A percentile compares a stretch with the other conserved stretches of the same genome.
These are phyloP conservation scores for Yamadazyma aaseri DNA, from an alignment of 1,139 yeast species.

Conservation along the genomic window DNA sequence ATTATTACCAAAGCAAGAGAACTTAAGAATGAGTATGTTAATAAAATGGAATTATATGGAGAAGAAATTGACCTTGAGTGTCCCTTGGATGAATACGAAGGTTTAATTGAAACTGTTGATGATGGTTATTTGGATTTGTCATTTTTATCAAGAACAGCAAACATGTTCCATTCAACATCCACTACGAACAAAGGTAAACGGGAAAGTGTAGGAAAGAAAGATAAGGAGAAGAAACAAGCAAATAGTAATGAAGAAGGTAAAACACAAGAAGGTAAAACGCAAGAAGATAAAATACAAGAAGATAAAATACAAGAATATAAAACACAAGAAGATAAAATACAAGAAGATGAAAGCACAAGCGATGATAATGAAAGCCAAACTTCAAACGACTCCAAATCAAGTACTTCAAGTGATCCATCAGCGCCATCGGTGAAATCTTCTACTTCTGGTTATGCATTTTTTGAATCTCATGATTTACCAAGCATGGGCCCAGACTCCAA, in stretches of 20 bases:
- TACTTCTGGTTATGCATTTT: background rate
- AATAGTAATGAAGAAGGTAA: constrained; percentile 11
- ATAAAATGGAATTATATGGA: constrained; percentile 17
- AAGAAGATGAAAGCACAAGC: background rate
- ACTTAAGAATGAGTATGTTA: constrained; percentile 29
- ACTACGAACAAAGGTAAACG: background rate
- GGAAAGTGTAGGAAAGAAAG: background rate
- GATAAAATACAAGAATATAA: background rate
- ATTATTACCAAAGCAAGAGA: constrained; percentile 43
- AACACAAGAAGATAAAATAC: background rate
- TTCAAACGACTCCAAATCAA: background rate
- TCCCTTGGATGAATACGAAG: constrained; percentile 65
- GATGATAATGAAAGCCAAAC: background rate
- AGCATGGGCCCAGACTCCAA: constrained; percentile 34
- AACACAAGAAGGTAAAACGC: constrained; percentile 16
- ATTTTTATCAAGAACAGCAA: constrained; percentile 26
- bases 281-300: background rate
- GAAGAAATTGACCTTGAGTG: constrained; percentile 28
- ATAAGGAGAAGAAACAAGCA: background rate
- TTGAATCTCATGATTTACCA: constrained; percentile 16
- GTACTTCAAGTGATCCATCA: background rate
- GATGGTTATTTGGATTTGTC: constrained; percentile 64
- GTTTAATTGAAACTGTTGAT: constrained; percentile 64
- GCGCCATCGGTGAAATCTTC: constrained; percentile 1
- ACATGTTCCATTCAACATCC: background rate